phyloP scores from a whole-genome alignment of 202 grass and related monocot species.

The Alloteropsis angusta region DNA sequence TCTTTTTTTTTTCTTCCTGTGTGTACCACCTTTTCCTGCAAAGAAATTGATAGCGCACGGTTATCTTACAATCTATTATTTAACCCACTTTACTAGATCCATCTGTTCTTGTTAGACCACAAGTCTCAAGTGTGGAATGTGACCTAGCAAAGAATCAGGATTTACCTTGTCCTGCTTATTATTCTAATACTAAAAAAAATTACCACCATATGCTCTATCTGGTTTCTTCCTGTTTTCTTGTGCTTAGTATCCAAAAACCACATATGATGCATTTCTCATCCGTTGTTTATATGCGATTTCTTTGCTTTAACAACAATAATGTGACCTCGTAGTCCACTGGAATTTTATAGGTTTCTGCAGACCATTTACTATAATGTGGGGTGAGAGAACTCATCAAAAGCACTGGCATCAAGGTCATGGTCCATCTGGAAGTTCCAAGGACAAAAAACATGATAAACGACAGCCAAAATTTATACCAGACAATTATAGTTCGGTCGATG shows the following conservation, averaged over 20 bases:
- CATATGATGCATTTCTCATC: background rate
- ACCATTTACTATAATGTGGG: constrained; percentile 42
- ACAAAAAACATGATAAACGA: constrained; percentile 7
- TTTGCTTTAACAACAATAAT: background rate
- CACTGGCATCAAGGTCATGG: constrained; percentile 37
- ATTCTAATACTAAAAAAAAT: background rate
- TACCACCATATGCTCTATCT: background rate
- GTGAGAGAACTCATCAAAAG: constrained; percentile 43
- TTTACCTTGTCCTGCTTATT: background rate
- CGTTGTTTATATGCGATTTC: background rate
- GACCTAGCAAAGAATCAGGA: background rate
- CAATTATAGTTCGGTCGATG: constrained; percentile 72
- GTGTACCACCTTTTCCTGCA: background rate
- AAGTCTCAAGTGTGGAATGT: background rate
- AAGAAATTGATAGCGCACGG: background rate
- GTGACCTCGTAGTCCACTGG: background rate
- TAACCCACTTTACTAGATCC: background rate
- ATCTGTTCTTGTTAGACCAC: background rate
- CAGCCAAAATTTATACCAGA: constrained; percentile 64
- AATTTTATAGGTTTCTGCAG: background rate
- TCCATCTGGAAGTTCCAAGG: constrained; percentile 37
- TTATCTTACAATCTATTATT: background rate
- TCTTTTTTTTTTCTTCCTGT: background rate
- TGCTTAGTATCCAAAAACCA: background rate
- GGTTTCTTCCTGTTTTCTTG: background rate